These are phyloP conservation scores for Pichia terricola DNA, from an alignment of 1,139 yeast genomes.

Conservation along the genomic window DNA sequence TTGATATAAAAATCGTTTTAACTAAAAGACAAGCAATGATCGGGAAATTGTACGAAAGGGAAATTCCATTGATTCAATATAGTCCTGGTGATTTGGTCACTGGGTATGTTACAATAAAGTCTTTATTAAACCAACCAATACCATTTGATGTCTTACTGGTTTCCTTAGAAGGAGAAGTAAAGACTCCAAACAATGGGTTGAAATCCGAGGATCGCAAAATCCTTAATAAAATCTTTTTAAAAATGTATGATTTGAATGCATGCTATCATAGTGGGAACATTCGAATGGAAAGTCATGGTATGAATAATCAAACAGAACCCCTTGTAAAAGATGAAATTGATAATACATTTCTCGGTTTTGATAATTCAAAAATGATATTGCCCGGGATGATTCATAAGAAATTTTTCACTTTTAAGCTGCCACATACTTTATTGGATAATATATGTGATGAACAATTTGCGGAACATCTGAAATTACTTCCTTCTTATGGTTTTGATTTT, in stretches of 20 bases:
- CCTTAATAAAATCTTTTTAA: constrained; percentile 26
- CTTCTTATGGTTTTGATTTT: constrained; percentile 47
- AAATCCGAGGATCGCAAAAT: constrained; percentile 2
- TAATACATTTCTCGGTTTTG: constrained; percentile 42
- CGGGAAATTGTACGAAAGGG: constrained; percentile 23
- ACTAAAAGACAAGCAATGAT: constrained; percentile 29
- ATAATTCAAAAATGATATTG: constrained; percentile 37
- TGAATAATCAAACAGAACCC: background rate
- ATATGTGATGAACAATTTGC: constrained; percentile 45
- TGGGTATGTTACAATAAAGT: constrained; percentile 41
- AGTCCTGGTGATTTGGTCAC: constrained; percentile 46
- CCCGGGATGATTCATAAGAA: constrained; percentile 33
- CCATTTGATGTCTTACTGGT: constrained; percentile 50
- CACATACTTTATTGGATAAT: constrained; percentile 46
- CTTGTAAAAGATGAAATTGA: constrained; percentile 27
- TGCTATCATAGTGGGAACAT: constrained; percentile 30
- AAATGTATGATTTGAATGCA: constrained; percentile 34
- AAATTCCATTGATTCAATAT: constrained; percentile 33
- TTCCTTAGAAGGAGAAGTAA: constrained; percentile 40
- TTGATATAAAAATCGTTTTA: constrained; percentile 27
- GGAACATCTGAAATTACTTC: constrained; percentile 48
- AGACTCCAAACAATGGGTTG: constrained; percentile 5
- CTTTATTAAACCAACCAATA: constrained; percentile 31
- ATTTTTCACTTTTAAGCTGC: constrained; percentile 51
- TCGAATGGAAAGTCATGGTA: constrained; percentile 3